Evolutionary conservation across 495 filamentous ascomycete genomes (phyloP).

Genomic region (Xylona heveae): DNA sequence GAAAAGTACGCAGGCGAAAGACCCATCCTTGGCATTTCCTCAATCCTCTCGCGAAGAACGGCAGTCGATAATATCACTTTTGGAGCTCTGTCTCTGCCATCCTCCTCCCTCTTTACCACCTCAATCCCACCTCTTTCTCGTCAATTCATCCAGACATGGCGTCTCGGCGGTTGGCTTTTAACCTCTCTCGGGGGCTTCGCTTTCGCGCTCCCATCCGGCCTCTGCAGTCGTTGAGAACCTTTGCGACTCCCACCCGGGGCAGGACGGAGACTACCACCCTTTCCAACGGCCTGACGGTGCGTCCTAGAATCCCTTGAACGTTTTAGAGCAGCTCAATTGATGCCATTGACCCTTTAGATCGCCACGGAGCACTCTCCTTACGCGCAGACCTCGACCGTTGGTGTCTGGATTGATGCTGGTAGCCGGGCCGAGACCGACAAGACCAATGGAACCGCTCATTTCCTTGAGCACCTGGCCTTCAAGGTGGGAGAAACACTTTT

Average conservation of each 20-base stretch:
- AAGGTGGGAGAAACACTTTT: constrained; percentile 39
- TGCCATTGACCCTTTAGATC: constrained; percentile 37
- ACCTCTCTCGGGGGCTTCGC: constrained; percentile 70
- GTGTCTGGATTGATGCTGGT: constrained; percentile 98
- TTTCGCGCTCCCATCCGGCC: constrained; percentile 54
- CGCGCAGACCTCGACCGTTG: constrained; percentile 95
- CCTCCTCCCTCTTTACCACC: constrained; percentile 6
- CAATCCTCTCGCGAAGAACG: constrained; percentile 5
- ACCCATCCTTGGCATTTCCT: too few relatives aligned
- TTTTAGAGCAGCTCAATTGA: constrained; percentile 15
- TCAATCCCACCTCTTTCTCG: constrained; percentile 12
- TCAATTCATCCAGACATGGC: constrained; percentile 64
- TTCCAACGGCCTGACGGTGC: constrained; percentile 90
- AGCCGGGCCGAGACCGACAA: constrained; percentile 93
- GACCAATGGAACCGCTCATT: constrained; percentile 98
- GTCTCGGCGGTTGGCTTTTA: constrained; percentile 79
- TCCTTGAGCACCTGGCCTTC: constrained; percentile 98
- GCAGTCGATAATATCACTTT: constrained; percentile 7
- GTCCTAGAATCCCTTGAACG: constrained; percentile 20
- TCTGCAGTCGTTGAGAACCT: constrained; percentile 54
- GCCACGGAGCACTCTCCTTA: constrained; percentile 96
- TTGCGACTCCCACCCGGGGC: constrained; percentile 60
- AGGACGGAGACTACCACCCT: constrained; percentile 90
- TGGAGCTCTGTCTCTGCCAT: constrained; percentile 4
- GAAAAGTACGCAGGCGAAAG: constrained; percentile 6